phyloP scores from a whole-genome alignment of 2,329 filamentous ascomycete genomes.

The Hypoxylon sp. region DNA sequence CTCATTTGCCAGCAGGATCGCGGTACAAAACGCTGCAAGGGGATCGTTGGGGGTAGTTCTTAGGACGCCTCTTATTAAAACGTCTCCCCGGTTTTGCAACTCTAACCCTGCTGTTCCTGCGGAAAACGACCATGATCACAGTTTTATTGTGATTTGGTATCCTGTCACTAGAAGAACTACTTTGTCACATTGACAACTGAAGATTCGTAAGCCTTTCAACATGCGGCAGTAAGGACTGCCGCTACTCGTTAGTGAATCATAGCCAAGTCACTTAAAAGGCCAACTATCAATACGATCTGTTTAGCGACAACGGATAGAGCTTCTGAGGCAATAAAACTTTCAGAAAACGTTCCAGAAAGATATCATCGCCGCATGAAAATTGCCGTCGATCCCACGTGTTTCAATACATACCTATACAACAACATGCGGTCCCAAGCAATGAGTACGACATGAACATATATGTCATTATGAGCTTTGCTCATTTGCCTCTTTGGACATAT shows the following conservation, averaged over 20 bases:
- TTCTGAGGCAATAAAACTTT: conserved; percentile 14
- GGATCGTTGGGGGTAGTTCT: conserved; percentile 32
- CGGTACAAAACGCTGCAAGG: conserved; percentile 27
- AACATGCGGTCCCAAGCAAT: conserved; percentile 22
- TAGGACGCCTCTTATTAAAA: conserved; percentile 49
- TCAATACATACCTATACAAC: conserved; percentile 28
- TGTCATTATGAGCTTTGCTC: neutral
- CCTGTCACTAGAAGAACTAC: conserved; percentile 8
- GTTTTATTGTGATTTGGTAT: conserved; percentile 18
- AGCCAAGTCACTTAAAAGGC: neutral
- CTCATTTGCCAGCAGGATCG: conserved; percentile 8
- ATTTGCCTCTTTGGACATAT: neutral
- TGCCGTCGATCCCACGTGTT: conserved; percentile 45
- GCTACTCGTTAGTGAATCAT: conserved; percentile 21
- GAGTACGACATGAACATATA: conserved; percentile 22
- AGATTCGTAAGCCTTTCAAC: neutral
- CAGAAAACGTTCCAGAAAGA: conserved; percentile 25
- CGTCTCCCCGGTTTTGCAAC: conserved; percentile 41
- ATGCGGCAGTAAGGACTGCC: neutral
- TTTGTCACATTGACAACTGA: conserved; percentile 15
- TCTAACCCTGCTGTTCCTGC: conserved; percentile 25
- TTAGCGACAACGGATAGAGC: conserved; percentile 5
- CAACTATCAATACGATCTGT: conserved; percentile 4
- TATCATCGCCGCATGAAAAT: conserved; percentile 37
- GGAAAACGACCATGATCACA: conserved; percentile 25